Evolutionary conservation across 2,329 filamentous ascomycete genomes (phyloP), one percentile per base, ranked within the genome.

Genomic region (Ramichloridium luteum): DNA sequence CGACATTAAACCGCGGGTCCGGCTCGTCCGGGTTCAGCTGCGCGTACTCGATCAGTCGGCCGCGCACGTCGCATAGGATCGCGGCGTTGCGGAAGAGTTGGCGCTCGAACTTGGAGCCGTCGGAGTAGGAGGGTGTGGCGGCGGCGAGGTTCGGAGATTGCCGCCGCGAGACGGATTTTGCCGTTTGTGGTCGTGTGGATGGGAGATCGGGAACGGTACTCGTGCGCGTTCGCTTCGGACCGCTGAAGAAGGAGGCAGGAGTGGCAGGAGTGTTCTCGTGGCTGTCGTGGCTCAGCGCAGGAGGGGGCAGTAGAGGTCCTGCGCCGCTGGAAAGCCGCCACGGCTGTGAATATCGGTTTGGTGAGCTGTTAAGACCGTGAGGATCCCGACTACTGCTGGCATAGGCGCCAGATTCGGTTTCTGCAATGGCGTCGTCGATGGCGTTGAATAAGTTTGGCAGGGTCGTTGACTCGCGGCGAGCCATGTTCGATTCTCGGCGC

Each of bases 11-110:
- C 2, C 50, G 38, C 1, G 47, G 51, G 43, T 43, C 56, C 27
- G 33, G 43, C 25, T 57, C 53, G 14, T 55, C 42, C 2, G 55
- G 51, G 4, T 56, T 48, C 16, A 48, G 46, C 18, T 57, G 54
- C 1, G 59, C 56, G 32, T 59, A 62, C 37, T 66, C 60, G 11
- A 64, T 55, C 2, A 55, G 36, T 10, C 33, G 51, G 8, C 54
- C 58, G 8, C 55, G 57, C 3, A 62, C 53, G 31, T 64, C 60
- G 39, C 61, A 64, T 4, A 65, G 42, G 6, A 62, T 56, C 5
- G 58, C 60, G 2, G 59, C 54, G 34, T 64, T 61, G 5, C 57
- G 54, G 27, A 62, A 61, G 0, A 62, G 55, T 14, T 51, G 47
- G 27, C 53, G 57, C 31, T 61, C 56, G 27, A 65, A 65, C 11